Percentiles rank a stretch among this genome's conserved stretches.
These are phyloP conservation scores for Colletotrichum simmondsii DNA, from an alignment of 2,329 filamentous ascomycete species.

Conservation along the genomic window DNA sequence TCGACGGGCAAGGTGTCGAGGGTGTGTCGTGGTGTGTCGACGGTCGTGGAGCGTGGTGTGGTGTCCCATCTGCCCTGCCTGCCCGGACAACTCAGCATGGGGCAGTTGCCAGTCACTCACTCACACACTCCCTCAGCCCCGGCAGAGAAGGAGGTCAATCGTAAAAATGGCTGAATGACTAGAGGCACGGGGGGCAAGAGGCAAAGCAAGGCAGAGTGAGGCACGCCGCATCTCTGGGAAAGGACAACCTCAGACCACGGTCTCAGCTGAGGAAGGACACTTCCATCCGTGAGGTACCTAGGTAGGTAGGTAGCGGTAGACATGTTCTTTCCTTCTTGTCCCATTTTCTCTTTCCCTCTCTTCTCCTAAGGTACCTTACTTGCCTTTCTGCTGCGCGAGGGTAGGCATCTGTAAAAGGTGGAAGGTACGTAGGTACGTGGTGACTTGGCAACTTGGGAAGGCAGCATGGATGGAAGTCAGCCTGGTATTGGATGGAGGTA, in stretches of 20 bases:
- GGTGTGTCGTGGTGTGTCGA: background rate
- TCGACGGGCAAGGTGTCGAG: background rate
- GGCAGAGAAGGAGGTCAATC: background rate
- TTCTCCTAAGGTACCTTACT: too few relatives aligned
- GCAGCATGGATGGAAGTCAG: background rate
- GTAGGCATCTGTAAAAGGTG: background rate
- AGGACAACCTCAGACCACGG: background rate
- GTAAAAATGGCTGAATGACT: background rate
- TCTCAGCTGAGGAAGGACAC: background rate
- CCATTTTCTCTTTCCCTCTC: background rate
- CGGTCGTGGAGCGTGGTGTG: background rate
- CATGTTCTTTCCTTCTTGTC: background rate
- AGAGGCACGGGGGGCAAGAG: slow-evolving; percentile 1
- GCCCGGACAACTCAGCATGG: background rate
- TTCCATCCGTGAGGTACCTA: too few relatives aligned
- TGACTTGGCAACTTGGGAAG: background rate
- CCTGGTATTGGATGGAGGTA: background rate
- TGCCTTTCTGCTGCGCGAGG: background rate
- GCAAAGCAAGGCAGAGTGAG: background rate
- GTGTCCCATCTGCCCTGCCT: background rate
- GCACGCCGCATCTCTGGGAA: background rate
- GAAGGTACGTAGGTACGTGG: background rate
- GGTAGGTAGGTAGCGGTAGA: background rate
- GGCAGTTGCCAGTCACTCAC: background rate
- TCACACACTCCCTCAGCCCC: background rate